Base-by-base conservation (phyloP, 139 green algal species). In the Chlorella sp. region DNA sequence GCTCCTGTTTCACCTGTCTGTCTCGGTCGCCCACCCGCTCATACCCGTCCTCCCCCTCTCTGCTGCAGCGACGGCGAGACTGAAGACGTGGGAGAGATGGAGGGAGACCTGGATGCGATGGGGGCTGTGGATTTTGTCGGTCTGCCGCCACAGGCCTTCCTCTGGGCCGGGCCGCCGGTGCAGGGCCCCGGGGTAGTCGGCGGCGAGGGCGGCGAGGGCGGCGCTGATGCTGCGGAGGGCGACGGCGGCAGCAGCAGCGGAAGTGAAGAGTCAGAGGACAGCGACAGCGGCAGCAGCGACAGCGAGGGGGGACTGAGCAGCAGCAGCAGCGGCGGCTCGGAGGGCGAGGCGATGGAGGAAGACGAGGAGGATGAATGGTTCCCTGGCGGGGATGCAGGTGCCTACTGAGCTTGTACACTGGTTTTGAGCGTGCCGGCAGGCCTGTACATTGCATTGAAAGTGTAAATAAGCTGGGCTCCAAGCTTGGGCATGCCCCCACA, bases 281-380 rank as follows among this genome's bases (percentile, higher is more conserved):
- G 32, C 5, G 69, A 18, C 5, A 32, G 63, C 63, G 21, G 63
- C 63, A 69, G 63, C 63, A 69, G 63, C 63, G 28, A 36, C 13
- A 44, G 65, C 11, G 65, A 17, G 64, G 34, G 64, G 28, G 6
- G 64, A 3, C 28, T 55, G 11, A 34, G 64, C 64, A 34, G 65
- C 65, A 34, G 65, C 65, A 44, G 32, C 30, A 34, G 32, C 32
- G 44, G 65, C 65, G 65, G 65, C 65, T 41, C 51, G 51, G 51
- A 21, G 11, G 51, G 51, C 11, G 51, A 60, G 51, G 51, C 51
- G 51, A 60, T 60, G 51, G 51, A 60, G 12, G 30, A 41, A 9
- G 64, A 71, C 7, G 68, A 74, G 17, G 70, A 78, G 32, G 70
- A 78, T 3, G 70, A 78, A 21, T 78, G 70, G 70, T 16, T 25